phyloP scores from a whole-genome alignment of 2,329 filamentous ascomycete genomes.

The Tolypocladium guangdongense region DNA sequence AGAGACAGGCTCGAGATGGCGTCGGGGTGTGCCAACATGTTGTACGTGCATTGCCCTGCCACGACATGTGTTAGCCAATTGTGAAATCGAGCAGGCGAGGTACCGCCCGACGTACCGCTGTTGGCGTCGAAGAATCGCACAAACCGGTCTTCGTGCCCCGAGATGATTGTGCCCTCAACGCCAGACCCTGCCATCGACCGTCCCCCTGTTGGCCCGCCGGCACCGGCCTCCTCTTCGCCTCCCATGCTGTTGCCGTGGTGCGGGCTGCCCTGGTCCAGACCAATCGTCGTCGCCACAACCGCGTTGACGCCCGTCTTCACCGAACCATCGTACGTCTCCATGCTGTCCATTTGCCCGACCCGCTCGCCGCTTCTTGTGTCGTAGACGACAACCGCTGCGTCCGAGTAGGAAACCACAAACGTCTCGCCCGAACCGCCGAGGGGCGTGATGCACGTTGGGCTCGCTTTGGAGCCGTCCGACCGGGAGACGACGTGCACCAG shows the following conservation, averaged over 20 bases:
- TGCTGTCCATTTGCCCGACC: constrained; percentile 82
- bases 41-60: constrained; percentile 97
- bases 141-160: constrained; percentile 91
- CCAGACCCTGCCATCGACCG: constrained; percentile 57
- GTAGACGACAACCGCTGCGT: constrained; percentile 83
- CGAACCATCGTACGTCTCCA: constrained; percentile 88
- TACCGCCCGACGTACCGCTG: constrained; percentile 59
- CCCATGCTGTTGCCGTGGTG: constrained; percentile 45
- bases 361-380: constrained; percentile 89
- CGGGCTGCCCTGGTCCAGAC: constrained; percentile 57
- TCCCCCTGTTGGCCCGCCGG: constrained; percentile 63
- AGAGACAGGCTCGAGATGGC: constrained; percentile 86
- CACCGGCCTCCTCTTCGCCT: constrained; percentile 64
- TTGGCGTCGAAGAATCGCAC: constrained; percentile 98
- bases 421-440: constrained; percentile 72
- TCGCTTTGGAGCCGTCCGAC: constrained; percentile 52
- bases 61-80: constrained; percentile 4
- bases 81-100: neutral
- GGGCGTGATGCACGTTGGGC: constrained; percentile 86
- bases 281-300: constrained; percentile 76
- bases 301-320: constrained; percentile 72
- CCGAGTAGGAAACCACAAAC: constrained; percentile 87
- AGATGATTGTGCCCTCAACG: constrained; percentile 89
- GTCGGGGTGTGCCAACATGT: constrained; percentile 92
- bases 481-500: constrained; percentile 79